A percentile compares a stretch with the other conserved stretches of the same genome.
phyloP scores from a whole-genome alignment of 2,329 filamentous ascomycete genomes.

The Phoma sp. region DNA sequence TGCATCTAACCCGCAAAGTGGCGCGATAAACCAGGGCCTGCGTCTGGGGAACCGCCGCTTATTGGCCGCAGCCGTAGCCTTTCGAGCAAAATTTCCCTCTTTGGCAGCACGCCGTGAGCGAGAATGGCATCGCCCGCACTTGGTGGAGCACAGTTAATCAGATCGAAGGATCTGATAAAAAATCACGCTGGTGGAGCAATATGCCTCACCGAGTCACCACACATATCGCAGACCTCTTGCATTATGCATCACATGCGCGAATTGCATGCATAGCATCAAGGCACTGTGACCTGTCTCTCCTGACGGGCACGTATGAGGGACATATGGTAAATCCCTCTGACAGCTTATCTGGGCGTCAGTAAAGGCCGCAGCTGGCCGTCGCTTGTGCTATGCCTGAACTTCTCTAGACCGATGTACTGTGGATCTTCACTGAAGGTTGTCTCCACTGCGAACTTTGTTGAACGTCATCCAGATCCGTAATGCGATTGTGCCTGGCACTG shows the following conservation, averaged over 20 bases:
- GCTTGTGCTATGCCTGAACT: slow-evolving; percentile 13
- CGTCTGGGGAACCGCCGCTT: slow-evolving; percentile 25
- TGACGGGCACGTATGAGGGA: slow-evolving; percentile 1
- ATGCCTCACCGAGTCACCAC: neutral
- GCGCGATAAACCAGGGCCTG: slow-evolving; percentile 21
- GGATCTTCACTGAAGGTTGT: slow-evolving; percentile 8
- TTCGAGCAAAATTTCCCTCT: slow-evolving; percentile 16
- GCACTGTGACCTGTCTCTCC: neutral
- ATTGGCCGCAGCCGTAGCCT: slow-evolving; percentile 20
- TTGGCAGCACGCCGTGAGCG: slow-evolving; percentile 16
- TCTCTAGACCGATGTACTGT: slow-evolving; percentile 12
- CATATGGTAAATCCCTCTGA: slow-evolving; percentile 17
- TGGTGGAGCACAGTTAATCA: slow-evolving; percentile 17
- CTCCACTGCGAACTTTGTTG: slow-evolving; percentile 6
- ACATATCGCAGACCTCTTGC: neutral
- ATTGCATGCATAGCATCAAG: neutral
- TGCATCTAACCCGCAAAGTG: slow-evolving; percentile 27
- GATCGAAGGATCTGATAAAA: slow-evolving; percentile 19
- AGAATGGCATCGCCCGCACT: slow-evolving; percentile 15
- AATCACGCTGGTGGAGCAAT: neutral
- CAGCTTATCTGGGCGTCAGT: slow-evolving; percentile 14
- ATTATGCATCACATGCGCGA: neutral
- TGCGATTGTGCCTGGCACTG: neutral
- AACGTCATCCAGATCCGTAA: slow-evolving; percentile 9
- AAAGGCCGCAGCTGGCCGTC: slow-evolving; percentile 14